phyloP scores from a whole-genome alignment of 2,329 filamentous ascomycete species.

The Biscogniauxia mediterranea region DNA sequence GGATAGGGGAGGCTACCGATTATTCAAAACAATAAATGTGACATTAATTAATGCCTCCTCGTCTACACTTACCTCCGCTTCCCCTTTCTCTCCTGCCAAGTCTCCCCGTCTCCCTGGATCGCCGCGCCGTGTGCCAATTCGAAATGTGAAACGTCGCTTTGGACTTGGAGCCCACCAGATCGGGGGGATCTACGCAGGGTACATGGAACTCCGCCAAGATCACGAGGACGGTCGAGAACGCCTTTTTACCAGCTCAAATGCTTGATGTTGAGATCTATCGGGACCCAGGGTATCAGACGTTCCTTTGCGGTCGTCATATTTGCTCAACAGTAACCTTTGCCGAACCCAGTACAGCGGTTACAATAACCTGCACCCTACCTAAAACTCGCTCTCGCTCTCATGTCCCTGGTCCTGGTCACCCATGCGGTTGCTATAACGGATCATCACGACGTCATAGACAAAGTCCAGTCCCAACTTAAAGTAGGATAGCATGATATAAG shows the following conservation, averaged over 20 bases:
- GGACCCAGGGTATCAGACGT: too few relatives aligned
- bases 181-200: neutral
- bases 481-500: neutral
- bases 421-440: neutral
- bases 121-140: neutral
- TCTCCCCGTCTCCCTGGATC: neutral
- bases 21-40: neutral
- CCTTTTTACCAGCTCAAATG: neutral
- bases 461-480: neutral
- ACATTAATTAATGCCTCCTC: neutral
- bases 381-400: neutral
- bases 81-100: neutral
- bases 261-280: neutral
- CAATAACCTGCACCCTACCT: neutral
- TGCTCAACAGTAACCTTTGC: neutral
- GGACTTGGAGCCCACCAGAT: neutral
- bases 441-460: neutral
- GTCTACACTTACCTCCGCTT: neutral
- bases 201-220: neutral
- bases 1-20: neutral
- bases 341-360: neutral
- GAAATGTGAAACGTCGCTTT: neutral
- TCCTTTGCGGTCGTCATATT: neutral
- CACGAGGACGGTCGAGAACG: neutral
- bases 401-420: neutral